A percentile compares a stretch with the other conserved stretches of the same genome.
Conservation (phyloP, 108 stramenopile species). For the Cyclotella choctawhatcheeana region DNA sequence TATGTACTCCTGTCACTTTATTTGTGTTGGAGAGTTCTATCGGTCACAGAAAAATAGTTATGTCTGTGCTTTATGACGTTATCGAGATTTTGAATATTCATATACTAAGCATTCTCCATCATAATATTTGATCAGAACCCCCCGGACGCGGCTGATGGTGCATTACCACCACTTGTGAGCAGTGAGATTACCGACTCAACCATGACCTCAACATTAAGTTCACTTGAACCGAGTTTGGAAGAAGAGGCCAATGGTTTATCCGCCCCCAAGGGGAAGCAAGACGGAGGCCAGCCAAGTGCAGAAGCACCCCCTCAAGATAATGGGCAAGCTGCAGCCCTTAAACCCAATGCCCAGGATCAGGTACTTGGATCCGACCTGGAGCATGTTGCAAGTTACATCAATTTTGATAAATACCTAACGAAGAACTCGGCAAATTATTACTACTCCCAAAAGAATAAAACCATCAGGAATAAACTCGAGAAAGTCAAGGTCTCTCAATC, state of each 20-base stretch:
- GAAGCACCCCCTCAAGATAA: slow-evolving; percentile 4
- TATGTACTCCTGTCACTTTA: too few relatives aligned
- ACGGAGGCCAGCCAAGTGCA: not conserved
- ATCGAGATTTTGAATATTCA: too few relatives aligned
- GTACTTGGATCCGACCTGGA: not conserved
- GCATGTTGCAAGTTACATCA: slow-evolving; percentile 39
- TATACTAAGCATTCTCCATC: not conserved
- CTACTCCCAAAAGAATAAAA: slow-evolving; percentile 35
- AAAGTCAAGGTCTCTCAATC: slow-evolving; percentile 26
- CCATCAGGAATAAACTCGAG: slow-evolving; percentile 21
- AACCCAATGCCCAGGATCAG: not conserved
- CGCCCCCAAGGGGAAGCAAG: slow-evolving; percentile 1
- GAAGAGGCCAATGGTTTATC: slow-evolving; percentile 5
- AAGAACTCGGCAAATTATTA: slow-evolving; percentile 22
- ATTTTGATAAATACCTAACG: slow-evolving; percentile 26
- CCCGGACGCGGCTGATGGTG: too few relatives aligned
- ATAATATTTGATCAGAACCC: too few relatives aligned
- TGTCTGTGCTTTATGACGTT: too few relatives aligned
- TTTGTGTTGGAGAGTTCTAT: not conserved
- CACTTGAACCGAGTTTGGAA: not conserved
- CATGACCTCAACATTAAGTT: not conserved
- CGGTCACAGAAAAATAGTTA: too few relatives aligned
- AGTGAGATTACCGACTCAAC: too few relatives aligned
- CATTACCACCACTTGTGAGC: not conserved
- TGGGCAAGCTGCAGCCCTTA: not conserved